These are phyloP conservation scores for Solanum hybrid DNA, from an alignment of 305 asterid genomes.

Conservation along the genomic window DNA sequence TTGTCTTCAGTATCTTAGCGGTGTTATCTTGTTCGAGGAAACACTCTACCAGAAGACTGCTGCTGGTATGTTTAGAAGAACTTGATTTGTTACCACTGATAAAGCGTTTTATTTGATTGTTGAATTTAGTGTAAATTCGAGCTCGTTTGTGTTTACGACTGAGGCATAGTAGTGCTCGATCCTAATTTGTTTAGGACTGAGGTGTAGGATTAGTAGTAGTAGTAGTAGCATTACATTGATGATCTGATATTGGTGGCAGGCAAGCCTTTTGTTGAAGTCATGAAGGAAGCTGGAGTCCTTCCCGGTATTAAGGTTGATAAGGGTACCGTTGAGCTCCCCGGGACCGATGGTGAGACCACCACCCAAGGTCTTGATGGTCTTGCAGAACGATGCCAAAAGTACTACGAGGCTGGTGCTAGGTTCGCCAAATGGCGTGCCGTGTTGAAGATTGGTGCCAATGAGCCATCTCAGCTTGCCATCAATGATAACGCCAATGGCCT, in stretches of 20 bases:
- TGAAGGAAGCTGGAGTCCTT: constrained; percentile 54
- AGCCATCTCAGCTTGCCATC: constrained; percentile 46
- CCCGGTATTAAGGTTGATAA: constrained; percentile 59
- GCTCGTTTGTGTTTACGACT: neutral
- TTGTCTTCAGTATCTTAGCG: constrained; percentile 35
- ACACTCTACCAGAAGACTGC: constrained; percentile 55
- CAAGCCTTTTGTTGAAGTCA: constrained; percentile 44
- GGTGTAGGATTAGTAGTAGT: neutral
- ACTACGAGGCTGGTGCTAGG: constrained; percentile 18
- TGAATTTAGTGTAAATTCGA: neutral
- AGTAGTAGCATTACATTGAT: neutral
- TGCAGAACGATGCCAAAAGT: constrained; percentile 34
- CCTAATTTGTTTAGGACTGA: neutral
- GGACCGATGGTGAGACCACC: constrained; percentile 55
- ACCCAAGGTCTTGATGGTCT: constrained; percentile 58
- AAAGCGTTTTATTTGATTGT: neutral
- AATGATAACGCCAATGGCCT: constrained; percentile 46
- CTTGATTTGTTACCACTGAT: neutral
- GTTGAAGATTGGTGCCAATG: constrained; percentile 19
- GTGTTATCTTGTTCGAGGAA: constrained; percentile 36
- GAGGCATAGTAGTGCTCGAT: neutral
- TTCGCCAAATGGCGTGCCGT: constrained; percentile 25
- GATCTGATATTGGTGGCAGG: constrained; percentile 15
- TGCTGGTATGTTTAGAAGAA: constrained; percentile 19
- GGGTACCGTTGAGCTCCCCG: constrained; percentile 50